Conservation (phyloP, 2,329 filamentous ascomycete genomes). For the Apiospora marii region DNA sequence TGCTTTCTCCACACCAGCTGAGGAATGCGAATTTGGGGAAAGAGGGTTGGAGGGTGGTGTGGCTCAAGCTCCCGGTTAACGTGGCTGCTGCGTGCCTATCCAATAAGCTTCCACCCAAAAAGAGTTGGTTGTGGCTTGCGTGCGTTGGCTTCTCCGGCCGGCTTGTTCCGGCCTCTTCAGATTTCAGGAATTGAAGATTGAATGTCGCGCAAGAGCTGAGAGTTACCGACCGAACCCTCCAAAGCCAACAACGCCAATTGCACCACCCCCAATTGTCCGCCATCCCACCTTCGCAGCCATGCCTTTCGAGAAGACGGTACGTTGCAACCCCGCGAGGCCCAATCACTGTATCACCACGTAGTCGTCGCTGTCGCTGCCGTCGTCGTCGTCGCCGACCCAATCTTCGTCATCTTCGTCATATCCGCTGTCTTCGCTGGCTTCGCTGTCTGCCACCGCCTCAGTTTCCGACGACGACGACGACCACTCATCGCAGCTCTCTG, state of each 20-base stretch:
- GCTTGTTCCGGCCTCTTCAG: constrained; percentile 7
- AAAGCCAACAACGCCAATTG: constrained; percentile 8
- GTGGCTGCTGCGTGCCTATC: background rate
- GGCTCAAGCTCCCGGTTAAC: background rate
- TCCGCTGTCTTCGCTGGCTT: background rate
- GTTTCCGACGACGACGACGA: background rate
- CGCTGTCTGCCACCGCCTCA: background rate
- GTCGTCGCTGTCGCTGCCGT: background rate
- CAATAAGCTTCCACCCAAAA: background rate
- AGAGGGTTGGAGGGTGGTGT: background rate
- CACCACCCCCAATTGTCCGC: constrained; percentile 5
- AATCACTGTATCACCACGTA: background rate
- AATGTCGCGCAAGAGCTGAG: constrained; percentile 8
- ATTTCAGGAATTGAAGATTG: constrained; percentile 18
- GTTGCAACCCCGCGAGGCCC: background rate
- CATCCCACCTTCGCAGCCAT: background rate
- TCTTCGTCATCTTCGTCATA: background rate
- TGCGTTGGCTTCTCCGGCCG: constrained; percentile 21
- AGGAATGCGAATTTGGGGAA: background rate
- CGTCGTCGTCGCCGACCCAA: background rate
- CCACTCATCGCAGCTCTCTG: background rate
- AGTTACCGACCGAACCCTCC: constrained; percentile 10
- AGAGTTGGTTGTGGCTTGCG: constrained; percentile 24
- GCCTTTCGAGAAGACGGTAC: constrained; percentile 20
- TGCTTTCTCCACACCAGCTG: constrained; percentile 7